Evolutionary conservation across 2,329 filamentous ascomycete species (phyloP), one percentile per base, ranked within the genome.

Genomic region (Calonectria pseudoturangicola): DNA sequence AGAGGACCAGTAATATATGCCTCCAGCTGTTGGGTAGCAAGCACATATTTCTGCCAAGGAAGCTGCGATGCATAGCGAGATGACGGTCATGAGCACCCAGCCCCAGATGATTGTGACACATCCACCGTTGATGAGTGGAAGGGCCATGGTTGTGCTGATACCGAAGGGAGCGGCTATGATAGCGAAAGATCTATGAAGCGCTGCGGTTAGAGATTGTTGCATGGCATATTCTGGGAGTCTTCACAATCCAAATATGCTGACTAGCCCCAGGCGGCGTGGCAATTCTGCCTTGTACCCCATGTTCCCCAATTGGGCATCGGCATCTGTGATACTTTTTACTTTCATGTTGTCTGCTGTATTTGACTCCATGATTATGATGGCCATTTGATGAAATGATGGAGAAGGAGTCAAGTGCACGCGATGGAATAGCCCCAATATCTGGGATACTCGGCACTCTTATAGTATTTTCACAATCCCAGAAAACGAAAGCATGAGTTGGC

Each of bases 1-100:
- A 70, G 93, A 92, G 8, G 92, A 93, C 93, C 93, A 95, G 83
- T 94, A 93, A 79, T 95, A 94, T 82, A 93, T 89, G 30, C 90
- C 92, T 75, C 89, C 90, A 12, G 89, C 89, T 3, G 86, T 88
- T 0, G 87, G 87, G 75, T 90, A 93, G 15, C 92, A 91, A 4
- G 91, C 92, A 70, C 93, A 87, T 78, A 94, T 95, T 82, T 95
- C 93, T 71, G 93, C 93, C 48, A 95, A 87, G 12, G 92, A 94
- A 13, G 92, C 89, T 25, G 93, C 92, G 73, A 95, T 89, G 79
- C 92, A 94, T 48, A 95, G 80, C 75, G 94, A 95, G 84, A 93
- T 94, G 72, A 94, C 80, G 58, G 92, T 90, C 36, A 91, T 90
- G 18, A 91, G 87, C 30, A 84, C 68, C 84, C 93, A 86, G 25